Base-by-base conservation (phyloP, 306 rosid species). In the Castanospermum australe region DNA sequence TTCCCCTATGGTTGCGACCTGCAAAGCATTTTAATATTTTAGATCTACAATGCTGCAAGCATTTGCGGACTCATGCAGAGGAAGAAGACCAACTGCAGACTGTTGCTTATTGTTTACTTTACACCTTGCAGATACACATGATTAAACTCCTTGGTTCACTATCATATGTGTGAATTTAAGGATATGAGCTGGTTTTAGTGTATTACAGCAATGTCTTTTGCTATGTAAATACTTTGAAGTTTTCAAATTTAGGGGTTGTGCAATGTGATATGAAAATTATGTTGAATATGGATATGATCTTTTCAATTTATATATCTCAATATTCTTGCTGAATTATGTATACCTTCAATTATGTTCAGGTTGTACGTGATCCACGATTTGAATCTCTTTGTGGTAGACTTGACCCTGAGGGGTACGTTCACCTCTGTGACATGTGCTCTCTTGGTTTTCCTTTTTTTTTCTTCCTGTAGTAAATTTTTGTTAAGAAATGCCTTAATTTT, bases 331-430 rank as follows among this genome's bases (percentile, higher is more conserved):
- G 25, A 78, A 32, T n/a, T 32, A 56, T 59, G 41, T 66, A 36
- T 64, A 14, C 36, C 45, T 64, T 81, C 67, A 71, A 25, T 52
- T 50, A 41, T 83, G 73, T 75, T 83, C 86, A 95, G 92, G 90
- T 90, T 65, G 75, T 80, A 41, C 88, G 94, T 0, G 96, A 95
- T 82, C 99, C 96, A 7, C 89, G 94, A 25, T 95, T 91, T 67
- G 99, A 95, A 81, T 86, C 99, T 78, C 84, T 93, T 32, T 82
- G 90, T 74, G 98, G 96, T 21, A 73, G 21, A 8, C 81, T 86
- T 18, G 89, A 93, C 68, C 12, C 52, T n/a, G 90, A 93, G 1
- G 94, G 94, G 96, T 93, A 81, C 36, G 96, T 60, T 56, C 44
- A 17, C 22, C 55, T 71, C 9, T 78, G 7, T n/a, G 33, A 41